Evolutionary conservation across 306 rosid genomes (phyloP).

Genomic region (Canavalia ensiformis): DNA sequence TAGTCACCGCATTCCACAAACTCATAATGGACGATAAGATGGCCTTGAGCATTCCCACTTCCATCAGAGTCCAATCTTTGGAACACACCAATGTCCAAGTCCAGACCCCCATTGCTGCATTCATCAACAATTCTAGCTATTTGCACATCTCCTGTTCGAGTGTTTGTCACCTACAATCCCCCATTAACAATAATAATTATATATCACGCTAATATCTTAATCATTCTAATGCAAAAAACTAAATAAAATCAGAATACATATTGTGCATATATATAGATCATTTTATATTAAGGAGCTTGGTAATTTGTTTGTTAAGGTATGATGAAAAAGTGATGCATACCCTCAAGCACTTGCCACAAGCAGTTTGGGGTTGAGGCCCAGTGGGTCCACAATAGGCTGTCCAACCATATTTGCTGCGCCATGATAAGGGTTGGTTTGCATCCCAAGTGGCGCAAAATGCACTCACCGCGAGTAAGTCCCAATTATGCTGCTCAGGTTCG

Average conservation of each 20-base stretch:
- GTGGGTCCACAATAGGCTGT: constrained; percentile 78
- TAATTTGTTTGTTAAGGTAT: neutral
- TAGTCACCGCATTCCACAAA: constrained; percentile 67
- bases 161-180: constrained; percentile 63
- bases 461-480: constrained; percentile 63
- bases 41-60: constrained; percentile 58
- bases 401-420: constrained; percentile 88
- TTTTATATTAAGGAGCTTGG: neutral
- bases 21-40: constrained; percentile 59
- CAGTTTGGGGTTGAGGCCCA: constrained; percentile 62
- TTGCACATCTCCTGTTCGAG: constrained; percentile 51
- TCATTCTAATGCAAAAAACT: neutral
- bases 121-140: constrained; percentile 69
- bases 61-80: constrained; percentile 59
- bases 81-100: constrained; percentile 63
- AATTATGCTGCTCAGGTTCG: constrained; percentile 66
- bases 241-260: neutral
- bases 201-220: neutral
- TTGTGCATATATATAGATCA: neutral
- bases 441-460: constrained; percentile 85
- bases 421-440: constrained; percentile 64
- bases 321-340: constrained; percentile 48
- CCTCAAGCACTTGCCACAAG: constrained; percentile 77
- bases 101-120: constrained; percentile 68
- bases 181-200: neutral